phyloP scores from a whole-genome alignment of 257 asterid species.

The Gentiana dahurica region DNA sequence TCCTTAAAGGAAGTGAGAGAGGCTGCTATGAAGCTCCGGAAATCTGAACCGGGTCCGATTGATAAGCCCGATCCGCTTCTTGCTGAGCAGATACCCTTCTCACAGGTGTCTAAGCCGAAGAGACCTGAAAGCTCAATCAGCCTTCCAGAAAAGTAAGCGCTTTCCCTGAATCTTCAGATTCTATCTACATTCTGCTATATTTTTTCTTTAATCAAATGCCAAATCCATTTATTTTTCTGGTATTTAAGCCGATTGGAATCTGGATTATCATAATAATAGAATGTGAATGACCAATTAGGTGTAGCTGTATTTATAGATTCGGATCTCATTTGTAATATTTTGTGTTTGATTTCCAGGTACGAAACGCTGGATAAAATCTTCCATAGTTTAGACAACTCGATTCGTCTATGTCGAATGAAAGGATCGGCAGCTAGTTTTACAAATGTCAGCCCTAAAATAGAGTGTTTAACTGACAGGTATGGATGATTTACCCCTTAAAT shows the following conservation, averaged over 20 bases:
- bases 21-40: constrained; percentile 52
- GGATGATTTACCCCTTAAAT: not conserved
- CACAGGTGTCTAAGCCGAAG: constrained; percentile 17
- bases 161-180: not conserved
- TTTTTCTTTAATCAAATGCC: no score
- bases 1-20: constrained; percentile 49
- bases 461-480: constrained; percentile 68
- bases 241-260: no score
- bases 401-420: constrained; percentile 56
- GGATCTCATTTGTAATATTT: not conserved
- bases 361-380: constrained; percentile 66
- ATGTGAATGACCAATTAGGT: no score
- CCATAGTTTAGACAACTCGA: constrained; percentile 57
- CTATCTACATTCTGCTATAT: not conserved
- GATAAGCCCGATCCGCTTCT: constrained; percentile 13
- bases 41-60: constrained; percentile 17
- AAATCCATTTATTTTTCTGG: no score
- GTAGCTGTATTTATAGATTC: no score
- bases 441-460: constrained; percentile 50
- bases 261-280: no score
- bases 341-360: constrained; percentile 36
- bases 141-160: constrained; percentile 68
- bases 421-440: constrained; percentile 42
- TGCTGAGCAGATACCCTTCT: constrained; percentile 13
- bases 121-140: constrained; percentile 17